Base-by-base conservation (phyloP, 768 basidiomycete genomes). In the Tulasnella sp. region DNA sequence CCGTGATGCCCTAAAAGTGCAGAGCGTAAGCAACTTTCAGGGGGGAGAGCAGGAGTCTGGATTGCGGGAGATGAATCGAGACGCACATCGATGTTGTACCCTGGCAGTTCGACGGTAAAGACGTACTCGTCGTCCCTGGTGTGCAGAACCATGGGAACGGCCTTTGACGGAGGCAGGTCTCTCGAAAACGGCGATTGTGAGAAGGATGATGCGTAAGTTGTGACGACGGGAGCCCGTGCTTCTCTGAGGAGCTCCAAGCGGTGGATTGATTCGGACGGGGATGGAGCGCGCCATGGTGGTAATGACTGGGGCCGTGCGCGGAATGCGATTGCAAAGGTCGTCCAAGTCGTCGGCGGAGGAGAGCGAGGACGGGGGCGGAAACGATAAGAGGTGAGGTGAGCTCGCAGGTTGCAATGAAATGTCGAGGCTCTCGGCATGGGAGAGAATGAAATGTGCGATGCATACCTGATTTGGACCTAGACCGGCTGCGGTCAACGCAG, bases 11-110 rank as follows among this genome's bases (percentile, higher is more conserved):
- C 79, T 80, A 46, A 41, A 40, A 77, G 12, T 11, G 28, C 31
- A 46, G 20, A 75, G 2, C n/a, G 44, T 60, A 14, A 73, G 31
- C 28, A 75, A 41, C 42, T 22, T 76, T 37, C 16, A 16, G 18
- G 8, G 46, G 46, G 46, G 16, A 1, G 16, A 11, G 34, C 34
- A 7, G 22, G 22, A 58, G 44, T 41, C 34, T 24, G 37, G 34
- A 78, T 54, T 20, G n/a, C 31, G 7, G 37, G 50, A 41, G 20
- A 72, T 40, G 50, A 44, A 78, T 46, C 31, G 18, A 28, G 31
- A 80, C 79, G 40, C 72, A 80, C 79, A 31, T 80, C 79, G 46
- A 48, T 72, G 48, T 42, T 48, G 58, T 80, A 80, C n/a, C 79
- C 79, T n/a, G 79, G 79, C 8, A 80, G 79, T 37, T 75, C 74